These are phyloP conservation scores for Chondrus crispus DNA, from an alignment of 23 red algal genomes.

Conservation along the genomic window DNA sequence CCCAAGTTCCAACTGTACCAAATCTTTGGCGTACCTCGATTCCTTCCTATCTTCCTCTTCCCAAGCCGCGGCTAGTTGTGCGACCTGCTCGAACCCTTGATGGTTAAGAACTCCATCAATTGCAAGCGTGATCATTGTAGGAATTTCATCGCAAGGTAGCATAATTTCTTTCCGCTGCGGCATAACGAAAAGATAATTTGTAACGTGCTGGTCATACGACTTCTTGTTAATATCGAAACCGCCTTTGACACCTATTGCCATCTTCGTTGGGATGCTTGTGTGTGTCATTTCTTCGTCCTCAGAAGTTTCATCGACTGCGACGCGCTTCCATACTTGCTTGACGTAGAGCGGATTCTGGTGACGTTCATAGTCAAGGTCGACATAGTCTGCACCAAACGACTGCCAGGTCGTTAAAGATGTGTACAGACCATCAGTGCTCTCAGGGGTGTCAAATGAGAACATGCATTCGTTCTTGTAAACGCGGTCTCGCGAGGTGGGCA, in stretches of 20 bases:
- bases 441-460: conserved; percentile 83
- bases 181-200: conserved; percentile 46
- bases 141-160: conserved; percentile 13
- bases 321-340: conserved; percentile 49
- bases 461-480: conserved; percentile 71
- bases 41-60: conserved; percentile 73
- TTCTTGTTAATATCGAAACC: conserved; percentile 39
- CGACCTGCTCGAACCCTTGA: neutral
- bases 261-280: conserved; percentile 49
- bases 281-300: neutral
- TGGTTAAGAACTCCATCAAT: conserved; percentile 12
- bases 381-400: conserved; percentile 46
- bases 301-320: neutral
- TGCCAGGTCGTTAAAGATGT: conserved; percentile 81
- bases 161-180: conserved; percentile 1
- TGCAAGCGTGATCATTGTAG: conserved; percentile 9
- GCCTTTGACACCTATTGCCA: conserved; percentile 73
- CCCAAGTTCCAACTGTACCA: conserved; percentile 60
- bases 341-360: conserved; percentile 59
- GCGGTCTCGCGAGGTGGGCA: conserved; percentile 21
- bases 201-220: conserved; percentile 1
- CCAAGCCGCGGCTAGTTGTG: conserved; percentile 60
- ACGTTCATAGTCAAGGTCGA: conserved; percentile 15
- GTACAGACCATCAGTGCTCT: conserved; percentile 59
- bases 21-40: conserved; percentile 72